Percentiles rank a stretch among this genome's conserved stretches.
Evolutionary conservation across 2,329 filamentous ascomycete species (phyloP).

Genomic region (Fusarium buharicum): DNA sequence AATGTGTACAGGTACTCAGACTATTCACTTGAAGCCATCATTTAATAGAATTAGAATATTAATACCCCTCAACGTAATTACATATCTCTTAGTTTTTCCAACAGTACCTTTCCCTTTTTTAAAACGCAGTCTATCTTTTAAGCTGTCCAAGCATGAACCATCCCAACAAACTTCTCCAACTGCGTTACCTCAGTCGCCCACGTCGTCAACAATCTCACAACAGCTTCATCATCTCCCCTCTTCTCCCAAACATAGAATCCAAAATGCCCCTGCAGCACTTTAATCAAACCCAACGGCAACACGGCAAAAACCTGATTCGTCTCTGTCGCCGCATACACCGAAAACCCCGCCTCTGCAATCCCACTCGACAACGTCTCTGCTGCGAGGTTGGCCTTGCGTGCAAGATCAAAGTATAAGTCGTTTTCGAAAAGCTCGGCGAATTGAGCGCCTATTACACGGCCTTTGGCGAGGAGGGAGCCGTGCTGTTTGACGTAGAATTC

Average conservation of each 20-base stretch:
- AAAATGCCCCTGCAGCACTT: constrained; percentile 55
- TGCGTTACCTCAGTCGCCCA: constrained; percentile 60
- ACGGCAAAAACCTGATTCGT: constrained; percentile 64
- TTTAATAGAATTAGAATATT: too few species aligned
- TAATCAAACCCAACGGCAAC: constrained; percentile 53
- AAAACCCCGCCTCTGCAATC: constrained; percentile 56
- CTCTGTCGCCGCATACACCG: constrained; percentile 57
- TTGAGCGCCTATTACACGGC: constrained; percentile 60
- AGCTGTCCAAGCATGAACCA: constrained; percentile 31
- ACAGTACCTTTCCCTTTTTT: too few species aligned
- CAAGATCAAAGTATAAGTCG: constrained; percentile 59
- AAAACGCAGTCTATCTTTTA: background rate
- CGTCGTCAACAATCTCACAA: constrained; percentile 60
- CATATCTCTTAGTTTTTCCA: too few species aligned
- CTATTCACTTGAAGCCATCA: too few species aligned
- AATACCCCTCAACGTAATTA: too few species aligned
- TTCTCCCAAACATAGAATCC: constrained; percentile 62
- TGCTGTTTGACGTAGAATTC: constrained; percentile 64
- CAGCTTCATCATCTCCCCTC: constrained; percentile 51
- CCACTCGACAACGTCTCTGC: constrained; percentile 56
- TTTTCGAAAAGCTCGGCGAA: constrained; percentile 61
- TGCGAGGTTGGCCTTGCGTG: constrained; percentile 56
- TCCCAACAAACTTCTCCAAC: constrained; percentile 52
- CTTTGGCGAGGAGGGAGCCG: constrained; percentile 61
- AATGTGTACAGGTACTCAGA: too few species aligned